Base-by-base conservation (phyloP, 2,329 filamentous ascomycete species). In the Aspergillus arachidicola region DNA sequence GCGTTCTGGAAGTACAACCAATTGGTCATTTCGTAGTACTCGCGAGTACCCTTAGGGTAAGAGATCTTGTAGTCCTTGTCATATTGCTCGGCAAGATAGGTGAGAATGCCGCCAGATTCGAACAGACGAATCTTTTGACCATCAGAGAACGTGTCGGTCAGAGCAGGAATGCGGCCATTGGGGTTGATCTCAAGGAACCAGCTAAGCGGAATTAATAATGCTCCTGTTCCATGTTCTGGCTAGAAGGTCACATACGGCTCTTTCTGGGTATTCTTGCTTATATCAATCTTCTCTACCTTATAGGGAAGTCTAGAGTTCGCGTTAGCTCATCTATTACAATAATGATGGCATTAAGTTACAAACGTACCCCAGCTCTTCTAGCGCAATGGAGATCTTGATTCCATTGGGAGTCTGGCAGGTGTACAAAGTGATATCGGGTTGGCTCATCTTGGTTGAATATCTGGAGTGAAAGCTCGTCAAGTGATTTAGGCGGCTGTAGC, bases 141-240 rank as follows among this genome's bases (percentile, higher is more conserved):
- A 75, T 95, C 89, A 6, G 83, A 82, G 75, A 91, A 90, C 7
- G 84, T 91, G 79, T 97, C 93, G 9, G 91, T 95, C 57, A 97
- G 72, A 62, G 93, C 93, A 4, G 93, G 94, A 71, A 97, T 96
- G 69, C 93, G 91, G 67, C 93, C 93, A 76, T 97, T 97, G 67
- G 93, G 93, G 79, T 97, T 97, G 80, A 97, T 96, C 58, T 89
- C 88, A 32, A 96, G 85, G 80, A 94, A 97, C 92, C 92, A 96
- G 19, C 87, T 77, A 19, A 41, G 12, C 21, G 58, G 41, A 23
- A 30, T 56, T 51, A 56, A 46, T 43, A n/a, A 30, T 57, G 43
- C 57, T 48, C 41, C 16, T 19, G 5, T 11, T 23, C 14, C 6
- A 26, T 12, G 6, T 28, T n/a, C 32, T n/a, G 21, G 14, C n/a